A percentile compares a stretch with the other conserved stretches of the same genome.
These are phyloP conservation scores for Candida peoriensis DNA, from an alignment of 805 yeast species.

Conservation along the genomic window DNA sequence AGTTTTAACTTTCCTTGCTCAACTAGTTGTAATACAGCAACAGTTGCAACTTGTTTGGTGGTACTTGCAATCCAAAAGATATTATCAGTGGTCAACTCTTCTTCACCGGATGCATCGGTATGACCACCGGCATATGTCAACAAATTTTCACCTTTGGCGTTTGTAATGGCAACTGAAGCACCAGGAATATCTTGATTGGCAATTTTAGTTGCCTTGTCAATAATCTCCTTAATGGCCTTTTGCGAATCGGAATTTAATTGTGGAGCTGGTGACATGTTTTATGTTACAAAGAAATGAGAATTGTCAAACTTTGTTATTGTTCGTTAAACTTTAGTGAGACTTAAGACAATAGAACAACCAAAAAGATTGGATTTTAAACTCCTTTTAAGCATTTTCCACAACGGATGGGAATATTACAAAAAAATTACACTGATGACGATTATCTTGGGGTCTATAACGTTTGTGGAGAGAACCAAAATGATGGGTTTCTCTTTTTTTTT, in stretches of 20 bases:
- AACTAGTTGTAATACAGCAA: slow-evolving; percentile 28
- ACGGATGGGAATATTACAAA: no score
- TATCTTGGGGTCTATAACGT: no score
- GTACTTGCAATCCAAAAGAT: slow-evolving; percentile 28
- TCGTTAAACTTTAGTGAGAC: no score
- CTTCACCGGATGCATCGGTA: slow-evolving; percentile 12
- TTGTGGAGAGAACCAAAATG: no score
- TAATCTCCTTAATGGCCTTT: neutral
- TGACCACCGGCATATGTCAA: slow-evolving; percentile 19
- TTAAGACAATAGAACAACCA: no score
- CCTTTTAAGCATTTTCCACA: no score
- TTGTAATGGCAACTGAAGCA: slow-evolving; percentile 13
- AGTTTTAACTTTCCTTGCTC: slow-evolving; percentile 28
- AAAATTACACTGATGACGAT: no score
- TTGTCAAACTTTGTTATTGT: no score
- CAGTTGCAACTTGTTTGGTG: slow-evolving; percentile 27
- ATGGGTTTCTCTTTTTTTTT: no score
- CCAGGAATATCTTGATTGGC: slow-evolving; percentile 10
- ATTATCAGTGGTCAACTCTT: slow-evolving; percentile 19
- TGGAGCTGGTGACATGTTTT: no score
- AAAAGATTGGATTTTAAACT: no score
- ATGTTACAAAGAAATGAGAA: no score
- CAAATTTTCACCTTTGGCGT: slow-evolving; percentile 16
- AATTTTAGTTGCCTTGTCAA: slow-evolving; percentile 4
- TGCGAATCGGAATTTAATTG: neutral